A percentile compares a stretch with the other conserved stretches of the same genome.
Evolutionary conservation across 352 stramenopile species (phyloP).

Genomic region (Phytophthora chlamydospora): DNA sequence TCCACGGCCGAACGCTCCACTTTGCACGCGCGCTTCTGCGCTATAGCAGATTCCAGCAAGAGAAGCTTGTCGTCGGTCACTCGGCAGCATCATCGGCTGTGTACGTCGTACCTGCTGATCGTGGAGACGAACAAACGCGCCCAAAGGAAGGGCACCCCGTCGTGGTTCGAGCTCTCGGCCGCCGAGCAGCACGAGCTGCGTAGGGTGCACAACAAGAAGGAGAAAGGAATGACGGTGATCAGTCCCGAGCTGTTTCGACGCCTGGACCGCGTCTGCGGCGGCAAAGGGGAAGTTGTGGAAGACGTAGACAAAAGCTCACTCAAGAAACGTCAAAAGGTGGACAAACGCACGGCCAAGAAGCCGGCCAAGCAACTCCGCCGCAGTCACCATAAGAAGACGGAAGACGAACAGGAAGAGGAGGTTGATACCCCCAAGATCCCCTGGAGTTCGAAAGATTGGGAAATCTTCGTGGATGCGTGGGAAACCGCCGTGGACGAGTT

Average conservation of each 20-base stretch:
- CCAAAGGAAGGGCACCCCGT: slow-evolving; percentile 6
- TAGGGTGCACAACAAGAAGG: slow-evolving; percentile 28
- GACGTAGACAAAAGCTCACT: too few species aligned
- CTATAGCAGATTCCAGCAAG: slow-evolving; percentile 9
- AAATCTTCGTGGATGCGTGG: slow-evolving; percentile 44
- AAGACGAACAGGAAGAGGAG: slow-evolving; percentile 15
- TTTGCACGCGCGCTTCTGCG: slow-evolving; percentile 40
- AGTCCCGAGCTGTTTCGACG: slow-evolving; percentile 30
- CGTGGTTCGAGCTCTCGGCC: slow-evolving; percentile 42
- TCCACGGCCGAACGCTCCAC: slow-evolving; percentile 23
- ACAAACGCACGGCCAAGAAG: slow-evolving; percentile 9
- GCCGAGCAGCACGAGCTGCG: slow-evolving; percentile 39
- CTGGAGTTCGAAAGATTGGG: slow-evolving; percentile 36
- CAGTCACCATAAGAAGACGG: slow-evolving; percentile 24
- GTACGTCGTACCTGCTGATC: slow-evolving; percentile 42
- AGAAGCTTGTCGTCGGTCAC: slow-evolving; percentile 36
- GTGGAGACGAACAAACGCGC: slow-evolving; percentile 34
- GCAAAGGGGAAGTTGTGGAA: background rate
- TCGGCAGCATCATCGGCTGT: slow-evolving; percentile 38
- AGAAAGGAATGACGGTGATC: slow-evolving; percentile 38
- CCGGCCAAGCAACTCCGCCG: slow-evolving; percentile 6
- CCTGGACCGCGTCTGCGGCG: slow-evolving; percentile 36
- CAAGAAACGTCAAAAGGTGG: slow-evolving; percentile 3
- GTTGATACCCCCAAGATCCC: slow-evolving; percentile 8
- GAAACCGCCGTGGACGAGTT: slow-evolving; percentile 44